Conservation (phyloP, 202 grass and related monocot genomes). For the Zizania palustris region DNA sequence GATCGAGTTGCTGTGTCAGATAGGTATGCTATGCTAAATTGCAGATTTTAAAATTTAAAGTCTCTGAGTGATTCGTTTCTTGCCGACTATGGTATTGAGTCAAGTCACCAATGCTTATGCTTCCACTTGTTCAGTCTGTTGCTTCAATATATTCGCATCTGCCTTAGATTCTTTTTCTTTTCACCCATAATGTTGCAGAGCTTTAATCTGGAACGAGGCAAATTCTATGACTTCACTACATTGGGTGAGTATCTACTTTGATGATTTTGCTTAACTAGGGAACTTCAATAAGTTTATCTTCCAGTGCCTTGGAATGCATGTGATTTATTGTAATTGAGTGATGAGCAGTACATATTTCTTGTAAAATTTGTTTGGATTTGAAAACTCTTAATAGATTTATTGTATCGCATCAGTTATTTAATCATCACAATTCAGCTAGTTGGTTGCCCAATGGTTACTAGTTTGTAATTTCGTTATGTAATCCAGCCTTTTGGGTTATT, state of each 20-base stretch:
- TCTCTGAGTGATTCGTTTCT: neutral
- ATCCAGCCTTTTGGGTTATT: too few species aligned
- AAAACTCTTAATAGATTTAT: neutral
- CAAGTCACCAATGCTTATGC: conserved; percentile 8
- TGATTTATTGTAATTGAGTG: neutral
- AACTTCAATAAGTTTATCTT: neutral
- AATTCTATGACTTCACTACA: conserved; percentile 94
- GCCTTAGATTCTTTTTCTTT: neutral
- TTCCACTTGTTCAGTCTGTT: neutral
- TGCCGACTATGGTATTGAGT: neutral
- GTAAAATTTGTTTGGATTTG: neutral
- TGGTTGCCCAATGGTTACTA: neutral
- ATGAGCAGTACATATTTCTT: neutral
- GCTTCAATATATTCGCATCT: neutral
- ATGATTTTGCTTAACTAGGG: neutral
- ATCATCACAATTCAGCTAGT: neutral
- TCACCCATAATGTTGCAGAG: conserved; percentile 45
- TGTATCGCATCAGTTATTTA: neutral
- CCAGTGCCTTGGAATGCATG: neutral
- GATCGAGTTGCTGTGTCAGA: conserved; percentile 81
- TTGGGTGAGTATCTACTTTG: conserved; percentile 60
- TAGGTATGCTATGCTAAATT: conserved; percentile 52
- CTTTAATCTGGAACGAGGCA: conserved; percentile 85
- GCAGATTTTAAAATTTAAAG: neutral
- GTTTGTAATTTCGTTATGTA: too few species aligned